Evolutionary conservation across 371 early-diverging fungal species (phyloP), one percentile per base, ranked within the genome.

Genomic region (Nematocida sp.): DNA sequence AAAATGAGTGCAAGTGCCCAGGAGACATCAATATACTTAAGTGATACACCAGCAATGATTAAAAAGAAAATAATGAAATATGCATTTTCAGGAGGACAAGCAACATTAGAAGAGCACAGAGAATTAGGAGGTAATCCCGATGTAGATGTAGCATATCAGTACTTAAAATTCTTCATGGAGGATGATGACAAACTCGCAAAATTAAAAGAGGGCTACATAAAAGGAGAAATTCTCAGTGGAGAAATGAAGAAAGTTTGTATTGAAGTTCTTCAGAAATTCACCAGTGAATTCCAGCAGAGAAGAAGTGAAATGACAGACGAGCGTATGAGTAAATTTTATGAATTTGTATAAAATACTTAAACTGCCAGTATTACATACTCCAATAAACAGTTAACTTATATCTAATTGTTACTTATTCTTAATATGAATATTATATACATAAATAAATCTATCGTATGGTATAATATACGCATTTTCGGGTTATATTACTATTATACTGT

Each of bases 1-100:
- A 99, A 99, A 89, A 99, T 99, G 99, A 93, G 94, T 82, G 94
- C 97, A 2, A 95, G 95, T 2, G 87, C 92, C 57, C 91, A 91
- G 61, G 90, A 90, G 58, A 92, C 94, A 3, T 94, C 99, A 69
- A 94, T 99, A 83, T 95, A 93, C 86, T 90, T 97, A 89, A 91
- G 90, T 57, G 99, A 99, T 87, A 92, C 96, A 1, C 90, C 92
- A 3, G 91, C 90, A 39, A 91, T 93, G 86, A 94, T 99, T 89
- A 94, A 95, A 89, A 96, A 94, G 88, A 99, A 99, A 90, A 94
- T 97, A 88, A 96, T 94, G 87, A 90, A 91, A 66, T 91, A 95
- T 83, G 97, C 97, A 4, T 97, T 94, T 89, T 94, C 94, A 18
- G 99, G 99, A 56, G 95, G 96, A 69, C 91, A 91, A 82, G 94